Evolutionary conservation across 2,329 filamentous ascomycete species (phyloP).

Genomic region (Xylariaceae sp.): DNA sequence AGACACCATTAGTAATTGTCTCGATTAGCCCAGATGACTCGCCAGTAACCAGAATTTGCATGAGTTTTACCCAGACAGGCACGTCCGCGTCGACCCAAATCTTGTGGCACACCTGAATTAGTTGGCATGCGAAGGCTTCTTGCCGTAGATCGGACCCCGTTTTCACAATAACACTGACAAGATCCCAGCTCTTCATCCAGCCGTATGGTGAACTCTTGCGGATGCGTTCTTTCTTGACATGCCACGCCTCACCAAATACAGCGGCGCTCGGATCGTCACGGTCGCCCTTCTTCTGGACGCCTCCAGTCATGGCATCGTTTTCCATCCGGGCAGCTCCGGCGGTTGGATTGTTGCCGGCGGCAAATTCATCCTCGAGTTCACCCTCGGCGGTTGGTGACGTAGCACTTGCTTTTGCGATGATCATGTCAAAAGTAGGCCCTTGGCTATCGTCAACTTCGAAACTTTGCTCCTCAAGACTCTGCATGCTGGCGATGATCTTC

Average conservation of each 20-base stretch:
- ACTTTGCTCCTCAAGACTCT: conserved; percentile 78
- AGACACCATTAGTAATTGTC: conserved; percentile 84
- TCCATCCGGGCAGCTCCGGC: conserved; percentile 82
- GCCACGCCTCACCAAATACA: conserved; percentile 83
- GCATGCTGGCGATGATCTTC: conserved; percentile 88
- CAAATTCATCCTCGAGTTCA: conserved; percentile 38
- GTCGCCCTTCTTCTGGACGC: conserved; percentile 74
- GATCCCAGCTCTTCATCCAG: conserved; percentile 87
- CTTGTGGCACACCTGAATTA: conserved; percentile 75
- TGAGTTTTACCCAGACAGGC: conserved; percentile 82
- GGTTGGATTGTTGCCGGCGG: conserved; percentile 58
- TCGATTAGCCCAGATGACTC: conserved; percentile 82
- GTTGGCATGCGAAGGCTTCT: conserved; percentile 81
- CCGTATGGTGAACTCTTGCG: conserved; percentile 79
- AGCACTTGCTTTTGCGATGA: conserved; percentile 68
- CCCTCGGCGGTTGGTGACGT: conserved; percentile 39
- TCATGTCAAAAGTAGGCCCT: conserved; percentile 73
- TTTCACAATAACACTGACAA: conserved; percentile 83
- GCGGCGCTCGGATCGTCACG: conserved; percentile 81
- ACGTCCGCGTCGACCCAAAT: conserved; percentile 73
- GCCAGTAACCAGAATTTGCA: conserved; percentile 81
- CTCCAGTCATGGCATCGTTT: conserved; percentile 82
- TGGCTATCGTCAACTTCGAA: conserved; percentile 71
- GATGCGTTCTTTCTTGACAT: conserved; percentile 78
- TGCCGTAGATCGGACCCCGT: conserved; percentile 78